These are phyloP conservation scores for Viola odorata DNA, from an alignment of 345 rosid genomes.

Conservation along the genomic window DNA sequence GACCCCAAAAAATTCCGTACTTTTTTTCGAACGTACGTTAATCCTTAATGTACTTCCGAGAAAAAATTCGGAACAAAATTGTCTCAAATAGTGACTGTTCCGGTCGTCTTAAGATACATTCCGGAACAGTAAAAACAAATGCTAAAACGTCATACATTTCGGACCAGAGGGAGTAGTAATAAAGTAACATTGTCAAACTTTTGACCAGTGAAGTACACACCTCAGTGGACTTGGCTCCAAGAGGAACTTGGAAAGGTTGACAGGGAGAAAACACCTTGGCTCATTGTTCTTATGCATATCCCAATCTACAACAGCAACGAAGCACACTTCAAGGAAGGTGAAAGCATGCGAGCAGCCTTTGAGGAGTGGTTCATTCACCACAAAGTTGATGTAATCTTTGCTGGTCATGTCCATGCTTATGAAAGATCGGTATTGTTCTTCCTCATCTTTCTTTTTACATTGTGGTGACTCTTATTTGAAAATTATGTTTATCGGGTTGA, in stretches of 20 bases:
- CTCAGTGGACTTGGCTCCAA: slow-evolving; percentile 17
- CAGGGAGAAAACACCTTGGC: slow-evolving; percentile 20
- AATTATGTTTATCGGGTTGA: neutral
- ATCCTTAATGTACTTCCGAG: too few relatives aligned
- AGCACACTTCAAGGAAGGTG: slow-evolving; percentile 6
- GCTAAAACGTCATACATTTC: too few relatives aligned
- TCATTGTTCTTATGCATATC: slow-evolving; percentile 16
- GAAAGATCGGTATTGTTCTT: slow-evolving; percentile 13
- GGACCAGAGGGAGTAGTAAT: too few relatives aligned
- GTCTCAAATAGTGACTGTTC: too few relatives aligned
- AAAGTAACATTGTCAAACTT: too few relatives aligned
- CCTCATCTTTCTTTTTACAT: neutral
- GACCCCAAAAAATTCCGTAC: too few relatives aligned
- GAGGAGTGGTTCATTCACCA: slow-evolving; percentile 1
- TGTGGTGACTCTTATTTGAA: neutral
- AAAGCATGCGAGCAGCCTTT: neutral
- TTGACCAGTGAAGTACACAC: slow-evolving; percentile 16
- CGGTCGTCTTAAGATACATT: too few relatives aligned
- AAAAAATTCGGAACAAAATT: too few relatives aligned
- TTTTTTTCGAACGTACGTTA: too few relatives aligned
- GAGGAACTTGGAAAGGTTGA: slow-evolving; percentile 14
- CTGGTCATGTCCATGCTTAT: slow-evolving; percentile 12
- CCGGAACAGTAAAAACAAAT: too few relatives aligned
- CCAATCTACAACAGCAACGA: slow-evolving; percentile 19
- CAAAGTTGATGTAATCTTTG: slow-evolving; percentile 7